Percentiles rank a stretch among this genome's conserved stretches.
phyloP scores from a whole-genome alignment of 2,329 filamentous ascomycete genomes.

The Aspergillus eucalypticola region DNA sequence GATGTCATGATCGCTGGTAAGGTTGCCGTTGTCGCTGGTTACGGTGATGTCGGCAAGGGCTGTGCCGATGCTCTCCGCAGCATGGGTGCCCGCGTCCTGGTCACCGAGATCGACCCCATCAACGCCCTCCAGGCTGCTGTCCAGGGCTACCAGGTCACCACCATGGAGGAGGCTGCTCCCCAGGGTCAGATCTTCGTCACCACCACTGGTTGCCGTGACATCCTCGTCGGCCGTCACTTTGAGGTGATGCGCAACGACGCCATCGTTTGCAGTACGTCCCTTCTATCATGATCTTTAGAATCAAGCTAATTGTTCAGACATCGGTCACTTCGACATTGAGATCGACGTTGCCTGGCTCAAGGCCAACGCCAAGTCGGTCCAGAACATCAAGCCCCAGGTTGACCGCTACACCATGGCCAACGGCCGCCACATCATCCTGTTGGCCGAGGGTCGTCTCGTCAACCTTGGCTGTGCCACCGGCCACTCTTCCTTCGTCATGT shows the following conservation, averaged over 20 bases:
- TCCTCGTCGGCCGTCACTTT: constrained; percentile 89
- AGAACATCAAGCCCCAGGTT: constrained; percentile 99
- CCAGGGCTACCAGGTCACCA: constrained; percentile 92
- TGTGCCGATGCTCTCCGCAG: constrained; percentile 92
- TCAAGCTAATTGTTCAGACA: constrained; percentile 59
- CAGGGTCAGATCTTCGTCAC: constrained; percentile 97
- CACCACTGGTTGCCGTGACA: constrained; percentile 98
- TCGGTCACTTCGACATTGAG: constrained; percentile 99
- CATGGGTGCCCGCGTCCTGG: constrained; percentile 95
- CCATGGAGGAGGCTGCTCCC: constrained; percentile 93
- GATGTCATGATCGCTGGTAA: constrained; percentile 99
- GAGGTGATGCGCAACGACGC: constrained; percentile 94
- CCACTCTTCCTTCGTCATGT: constrained; percentile 99
- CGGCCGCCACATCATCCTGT: constrained; percentile 96
- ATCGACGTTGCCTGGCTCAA: constrained; percentile 99
- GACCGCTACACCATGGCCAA: constrained; percentile 94
- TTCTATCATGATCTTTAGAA: not conserved
- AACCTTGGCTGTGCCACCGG: constrained; percentile 99
- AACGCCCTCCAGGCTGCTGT: constrained; percentile 99
- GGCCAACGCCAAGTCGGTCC: constrained; percentile 86
- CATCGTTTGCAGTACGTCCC: constrained; percentile 86
- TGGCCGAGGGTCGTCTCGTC: constrained; percentile 97
- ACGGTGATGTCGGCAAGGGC: constrained; percentile 98
- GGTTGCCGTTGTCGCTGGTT: constrained; percentile 95
- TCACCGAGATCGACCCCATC: constrained; percentile 98